phyloP scores from a whole-genome alignment of 345 rosid species.

The Physaria fendleri region DNA sequence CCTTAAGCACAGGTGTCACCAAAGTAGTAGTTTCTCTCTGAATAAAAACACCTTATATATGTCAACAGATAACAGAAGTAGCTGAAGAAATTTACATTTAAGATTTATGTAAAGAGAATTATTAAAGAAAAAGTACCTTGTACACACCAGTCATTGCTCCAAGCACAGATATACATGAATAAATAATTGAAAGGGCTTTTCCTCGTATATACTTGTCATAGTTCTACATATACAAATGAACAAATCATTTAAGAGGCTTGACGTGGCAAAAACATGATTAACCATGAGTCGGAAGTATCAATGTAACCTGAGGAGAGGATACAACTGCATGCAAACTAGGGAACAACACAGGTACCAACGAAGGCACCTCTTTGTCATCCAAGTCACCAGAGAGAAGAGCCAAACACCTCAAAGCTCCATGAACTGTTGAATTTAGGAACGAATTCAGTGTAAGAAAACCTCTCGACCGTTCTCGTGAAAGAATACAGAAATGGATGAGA shows the following conservation, averaged over 20 bases:
- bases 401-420: conserved; percentile 83
- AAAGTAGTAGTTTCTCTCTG: conserved; percentile 65
- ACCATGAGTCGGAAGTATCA: not conserved
- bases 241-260: not conserved
- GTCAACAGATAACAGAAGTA: conserved; percentile 29
- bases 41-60: conserved; percentile 32
- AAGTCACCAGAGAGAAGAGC: conserved; percentile 79
- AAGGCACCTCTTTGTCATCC: conserved; percentile 74
- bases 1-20: conserved; percentile 53
- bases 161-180: conserved; percentile 69
- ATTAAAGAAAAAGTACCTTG: conserved; percentile 42
- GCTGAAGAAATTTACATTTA: conserved; percentile 13
- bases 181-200: conserved; percentile 77
- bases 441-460: conserved; percentile 10
- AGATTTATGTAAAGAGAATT: conserved; percentile 11
- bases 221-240: conserved; percentile 42
- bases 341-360: conserved; percentile 65
- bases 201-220: conserved; percentile 61
- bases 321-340: conserved; percentile 74
- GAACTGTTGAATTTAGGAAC: conserved; percentile 43
- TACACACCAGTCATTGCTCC: conserved; percentile 82
- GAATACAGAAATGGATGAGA: not conserved
- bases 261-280: not conserved
- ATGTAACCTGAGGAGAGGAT: conserved; percentile 65
- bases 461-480: not conserved